A percentile compares a stretch with the other conserved stretches of the same genome.
Evolutionary conservation across 768 basidiomycete genomes (phyloP).

Genomic region (Auricularia heimuer): DNA sequence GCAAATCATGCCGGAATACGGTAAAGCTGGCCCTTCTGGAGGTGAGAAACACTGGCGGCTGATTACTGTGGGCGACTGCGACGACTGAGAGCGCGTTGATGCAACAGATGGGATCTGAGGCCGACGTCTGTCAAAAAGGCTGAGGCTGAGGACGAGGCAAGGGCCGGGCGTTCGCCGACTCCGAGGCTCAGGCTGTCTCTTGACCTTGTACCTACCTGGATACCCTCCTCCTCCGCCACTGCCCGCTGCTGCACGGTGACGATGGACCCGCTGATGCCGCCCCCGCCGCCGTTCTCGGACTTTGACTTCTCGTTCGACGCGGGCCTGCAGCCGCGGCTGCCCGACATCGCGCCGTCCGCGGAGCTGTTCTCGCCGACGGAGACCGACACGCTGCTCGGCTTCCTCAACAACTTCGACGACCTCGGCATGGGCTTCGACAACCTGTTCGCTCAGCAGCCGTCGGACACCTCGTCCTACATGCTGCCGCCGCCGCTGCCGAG

Average conservation of each 20-base stretch:
- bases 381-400: constrained; percentile 68
- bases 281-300: constrained; percentile 7
- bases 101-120: not conserved
- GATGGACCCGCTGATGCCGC: not conserved
- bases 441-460: not conserved
- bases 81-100: not conserved
- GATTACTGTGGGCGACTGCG: not conserved
- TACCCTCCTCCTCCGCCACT: not conserved
- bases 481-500: not conserved
- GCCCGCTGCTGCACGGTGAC: not conserved
- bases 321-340: not conserved
- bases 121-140: not conserved
- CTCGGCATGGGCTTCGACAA: too few relatives aligned
- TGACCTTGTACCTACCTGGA: not conserved
- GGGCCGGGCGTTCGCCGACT: not conserved
- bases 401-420: constrained; percentile 64
- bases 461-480: not conserved
- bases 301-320: constrained; percentile 5
- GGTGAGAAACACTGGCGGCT: too few relatives aligned
- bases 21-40: too few relatives aligned
- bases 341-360: not conserved
- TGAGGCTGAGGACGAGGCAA: not conserved
- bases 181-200: not conserved
- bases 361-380: constrained; percentile 69
- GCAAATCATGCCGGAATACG: too few relatives aligned